These are phyloP conservation scores for Ichthyophthirius multifiliis DNA, from an alignment of 169 alveolate genomes.

Conservation along the genomic window DNA sequence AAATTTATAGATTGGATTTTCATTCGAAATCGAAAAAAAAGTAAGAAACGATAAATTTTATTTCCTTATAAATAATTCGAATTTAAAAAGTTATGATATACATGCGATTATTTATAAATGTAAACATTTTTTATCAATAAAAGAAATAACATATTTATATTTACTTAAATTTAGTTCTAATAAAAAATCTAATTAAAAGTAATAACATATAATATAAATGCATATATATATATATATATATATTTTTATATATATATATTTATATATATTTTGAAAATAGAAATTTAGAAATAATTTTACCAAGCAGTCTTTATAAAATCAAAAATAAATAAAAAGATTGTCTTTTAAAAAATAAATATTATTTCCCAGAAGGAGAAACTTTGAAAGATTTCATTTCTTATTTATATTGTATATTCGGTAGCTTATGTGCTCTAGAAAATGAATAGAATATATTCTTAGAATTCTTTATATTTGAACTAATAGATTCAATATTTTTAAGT, in stretches of 20 bases:
- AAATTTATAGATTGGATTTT: background rate
- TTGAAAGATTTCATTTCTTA: constrained; percentile 41
- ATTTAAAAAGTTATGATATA: background rate
- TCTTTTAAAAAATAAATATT: background rate
- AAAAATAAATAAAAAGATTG: background rate
- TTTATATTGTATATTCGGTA: constrained; percentile 35
- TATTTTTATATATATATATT: no score
- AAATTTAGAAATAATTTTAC: background rate
- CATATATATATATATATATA: no score
- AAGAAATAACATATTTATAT: constrained; percentile 10
- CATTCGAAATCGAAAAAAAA: constrained; percentile 1
- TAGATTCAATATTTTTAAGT: constrained; percentile 21
- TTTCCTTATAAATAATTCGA: background rate
- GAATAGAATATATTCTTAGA: constrained; percentile 48
- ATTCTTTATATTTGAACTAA: constrained; percentile 22
- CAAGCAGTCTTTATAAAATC: background rate
- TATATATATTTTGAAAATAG: background rate
- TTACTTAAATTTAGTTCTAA: background rate
- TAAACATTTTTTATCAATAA: background rate
- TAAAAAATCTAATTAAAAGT: background rate
- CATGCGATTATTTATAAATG: background rate
- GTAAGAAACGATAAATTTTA: constrained; percentile 9
- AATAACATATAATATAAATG: background rate
- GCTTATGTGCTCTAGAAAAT: constrained; percentile 41
- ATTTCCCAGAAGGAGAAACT: constrained; percentile 16